Percentiles rank a stretch among this genome's conserved stretches.
phyloP scores from a whole-genome alignment of 2,329 filamentous ascomycete species.

The Aspergillus brunneoviolaceus region DNA sequence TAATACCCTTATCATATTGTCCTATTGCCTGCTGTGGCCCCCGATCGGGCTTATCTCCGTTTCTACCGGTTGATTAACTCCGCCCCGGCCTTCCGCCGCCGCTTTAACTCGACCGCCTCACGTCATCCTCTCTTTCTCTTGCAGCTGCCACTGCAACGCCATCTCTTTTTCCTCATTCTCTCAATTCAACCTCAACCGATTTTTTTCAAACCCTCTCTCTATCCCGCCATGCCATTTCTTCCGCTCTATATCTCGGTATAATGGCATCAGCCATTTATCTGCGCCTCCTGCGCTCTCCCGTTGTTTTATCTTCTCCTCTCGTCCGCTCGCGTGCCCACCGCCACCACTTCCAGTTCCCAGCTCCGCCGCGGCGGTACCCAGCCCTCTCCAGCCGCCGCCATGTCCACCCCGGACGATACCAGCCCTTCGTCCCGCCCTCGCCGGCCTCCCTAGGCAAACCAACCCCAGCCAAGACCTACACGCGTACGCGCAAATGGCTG shows the following conservation, averaged over 20 bases:
- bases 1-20: neutral
- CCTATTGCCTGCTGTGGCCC: neutral
- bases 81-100: neutral
- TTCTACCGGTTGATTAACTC: neutral
- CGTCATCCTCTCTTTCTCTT: neutral
- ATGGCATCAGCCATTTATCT: conserved; percentile 6
- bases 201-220: neutral
- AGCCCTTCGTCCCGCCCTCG: conserved; percentile 71
- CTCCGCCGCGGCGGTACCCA: neutral
- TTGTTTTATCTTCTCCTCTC: conserved; percentile 2
- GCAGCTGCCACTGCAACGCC: neutral
- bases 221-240: neutral
- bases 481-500: conserved; percentile 70
- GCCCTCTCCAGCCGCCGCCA: conserved; percentile 20
- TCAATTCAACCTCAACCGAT: neutral
- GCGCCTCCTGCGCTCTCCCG: conserved; percentile 4
- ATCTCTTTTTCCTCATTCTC: neutral
- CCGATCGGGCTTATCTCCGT: conserved; percentile 3
- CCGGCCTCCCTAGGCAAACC: conserved; percentile 76
- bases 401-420: conserved; percentile 51
- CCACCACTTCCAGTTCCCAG: neutral
- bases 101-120: neutral
- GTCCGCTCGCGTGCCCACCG: conserved; percentile 1
- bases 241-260: neutral
- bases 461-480: conserved; percentile 67